Conservation (phyloP, 2,329 filamentous ascomycete genomes). For the Xylogone sp. region DNA sequence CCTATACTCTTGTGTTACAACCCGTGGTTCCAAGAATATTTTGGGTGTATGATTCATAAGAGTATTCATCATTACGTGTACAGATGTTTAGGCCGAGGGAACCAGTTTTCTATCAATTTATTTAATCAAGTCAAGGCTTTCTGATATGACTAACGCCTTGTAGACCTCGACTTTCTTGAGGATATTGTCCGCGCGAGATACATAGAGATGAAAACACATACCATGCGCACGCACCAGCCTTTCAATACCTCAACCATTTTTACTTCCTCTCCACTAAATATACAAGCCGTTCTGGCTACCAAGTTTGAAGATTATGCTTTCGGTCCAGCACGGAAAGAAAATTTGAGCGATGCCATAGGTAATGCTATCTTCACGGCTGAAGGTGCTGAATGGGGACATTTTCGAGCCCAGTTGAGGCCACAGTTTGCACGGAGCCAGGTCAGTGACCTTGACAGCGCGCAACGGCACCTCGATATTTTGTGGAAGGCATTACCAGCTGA, state of each 20-base stretch:
- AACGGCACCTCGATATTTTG: constrained; percentile 48
- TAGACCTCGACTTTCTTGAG: constrained; percentile 20
- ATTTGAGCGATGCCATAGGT: constrained; percentile 27
- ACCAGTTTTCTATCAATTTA: too few species aligned
- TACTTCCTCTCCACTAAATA: constrained; percentile 34
- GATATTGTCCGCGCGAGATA: constrained; percentile 12
- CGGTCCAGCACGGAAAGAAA: constrained; percentile 25
- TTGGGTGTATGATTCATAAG: too few species aligned
- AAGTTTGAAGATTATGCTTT: constrained; percentile 31
- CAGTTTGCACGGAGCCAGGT: constrained; percentile 32
- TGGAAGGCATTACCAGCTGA: constrained; percentile 20
- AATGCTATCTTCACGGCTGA: constrained; percentile 38
- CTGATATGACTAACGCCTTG: constrained; percentile 2
- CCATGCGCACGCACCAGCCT: constrained; percentile 8
- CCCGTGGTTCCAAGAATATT: too few species aligned
- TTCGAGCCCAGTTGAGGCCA: constrained; percentile 32
- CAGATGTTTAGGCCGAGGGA: background rate
- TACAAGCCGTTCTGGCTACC: constrained; percentile 28
- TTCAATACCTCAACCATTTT: constrained; percentile 34
- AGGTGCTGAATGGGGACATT: constrained; percentile 32
- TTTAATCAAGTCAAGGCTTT: background rate
- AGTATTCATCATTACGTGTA: too few species aligned
- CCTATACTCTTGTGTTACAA: background rate
- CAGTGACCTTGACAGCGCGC: constrained; percentile 29
- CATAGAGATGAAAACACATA: constrained; percentile 9